Base-by-base conservation (phyloP, 2,329 filamentous ascomycete species). In the Cytospora leucostoma region DNA sequence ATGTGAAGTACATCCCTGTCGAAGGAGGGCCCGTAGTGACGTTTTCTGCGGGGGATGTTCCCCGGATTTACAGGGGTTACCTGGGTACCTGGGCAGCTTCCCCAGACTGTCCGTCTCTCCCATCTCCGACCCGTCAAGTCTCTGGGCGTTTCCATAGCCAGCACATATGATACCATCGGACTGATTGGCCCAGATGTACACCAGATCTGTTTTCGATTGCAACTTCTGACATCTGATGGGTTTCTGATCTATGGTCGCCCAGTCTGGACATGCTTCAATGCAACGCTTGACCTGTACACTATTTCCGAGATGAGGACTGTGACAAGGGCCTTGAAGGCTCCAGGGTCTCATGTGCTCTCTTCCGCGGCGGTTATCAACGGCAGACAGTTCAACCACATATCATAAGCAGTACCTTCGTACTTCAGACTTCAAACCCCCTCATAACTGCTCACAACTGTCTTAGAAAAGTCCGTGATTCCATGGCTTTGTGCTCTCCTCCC, bases 331-430 rank as follows among this genome's bases (percentile, higher is more conserved):
- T 56, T 33, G 33, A 21, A 12, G 52, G 19, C 35, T 17, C 32
- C n/a, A 15, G 15, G 7, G 27, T n/a, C 21, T 61, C 57, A 4
- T 27, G 27, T 37, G 59, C 57, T 65, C 57, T 65, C 68, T 56
- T 57, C 49, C 27, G 50, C 11, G 19, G 50, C 64, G 64, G 67
- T 57, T 63, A 67, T 59, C 50, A 56, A 56, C 34, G 67, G 61
- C 62, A 65, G 61, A 63, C 61, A 27, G 27, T 32, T 44, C 7
- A 10, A 21, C n/a, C 19, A 3, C n/a, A 5, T 5, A 12, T 15
- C 15, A 13, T 37, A 37, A 6, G 12, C 35, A 7, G 35, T 37
- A 17, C 38, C 38, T 4, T 15, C 38, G 38, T 40, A 40, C 13
- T n/a, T 40, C 40, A 19, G n/a, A 44, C 15, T n/a, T 44, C 40